Conservation (phyloP, 106 monocot genomes). For the Posidonia australis region DNA sequence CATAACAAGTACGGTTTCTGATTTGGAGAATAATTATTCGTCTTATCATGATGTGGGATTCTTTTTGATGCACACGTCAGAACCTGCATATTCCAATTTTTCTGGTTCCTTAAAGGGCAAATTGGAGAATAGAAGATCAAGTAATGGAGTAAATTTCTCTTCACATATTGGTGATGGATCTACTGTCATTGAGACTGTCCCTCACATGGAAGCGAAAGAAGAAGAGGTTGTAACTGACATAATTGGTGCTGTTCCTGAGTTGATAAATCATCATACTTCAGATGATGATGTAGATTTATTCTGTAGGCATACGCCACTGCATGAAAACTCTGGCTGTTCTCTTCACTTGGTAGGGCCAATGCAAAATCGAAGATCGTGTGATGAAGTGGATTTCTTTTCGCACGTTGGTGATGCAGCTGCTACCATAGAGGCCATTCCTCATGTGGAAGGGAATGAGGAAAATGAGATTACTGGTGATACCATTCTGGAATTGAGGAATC, state of each 20-base stretch:
- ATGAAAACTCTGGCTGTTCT: background rate
- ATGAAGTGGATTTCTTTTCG: background rate
- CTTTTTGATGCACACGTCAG: background rate
- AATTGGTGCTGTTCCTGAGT: background rate
- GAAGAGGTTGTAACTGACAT: slow-evolving; percentile 2
- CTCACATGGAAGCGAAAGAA: slow-evolving; percentile 1
- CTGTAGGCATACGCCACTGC: background rate
- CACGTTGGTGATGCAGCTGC: background rate
- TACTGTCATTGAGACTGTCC: background rate
- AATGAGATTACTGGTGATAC: background rate
- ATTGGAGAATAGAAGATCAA: background rate
- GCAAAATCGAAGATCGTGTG: background rate
- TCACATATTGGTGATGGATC: background rate
- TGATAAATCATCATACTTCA: background rate
- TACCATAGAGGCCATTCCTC: background rate
- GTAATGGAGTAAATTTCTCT: background rate
- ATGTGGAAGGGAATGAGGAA: background rate
- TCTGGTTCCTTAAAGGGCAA: background rate
- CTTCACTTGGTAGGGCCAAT: background rate
- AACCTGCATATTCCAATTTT: background rate
- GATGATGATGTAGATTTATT: background rate
- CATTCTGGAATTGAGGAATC: background rate
- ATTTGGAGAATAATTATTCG: background rate
- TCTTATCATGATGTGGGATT: background rate
- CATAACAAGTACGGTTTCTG: background rate